Base-by-base conservation (phyloP, 2,329 filamentous ascomycete genomes). In the Pseudogymnoascus sp. region DNA sequence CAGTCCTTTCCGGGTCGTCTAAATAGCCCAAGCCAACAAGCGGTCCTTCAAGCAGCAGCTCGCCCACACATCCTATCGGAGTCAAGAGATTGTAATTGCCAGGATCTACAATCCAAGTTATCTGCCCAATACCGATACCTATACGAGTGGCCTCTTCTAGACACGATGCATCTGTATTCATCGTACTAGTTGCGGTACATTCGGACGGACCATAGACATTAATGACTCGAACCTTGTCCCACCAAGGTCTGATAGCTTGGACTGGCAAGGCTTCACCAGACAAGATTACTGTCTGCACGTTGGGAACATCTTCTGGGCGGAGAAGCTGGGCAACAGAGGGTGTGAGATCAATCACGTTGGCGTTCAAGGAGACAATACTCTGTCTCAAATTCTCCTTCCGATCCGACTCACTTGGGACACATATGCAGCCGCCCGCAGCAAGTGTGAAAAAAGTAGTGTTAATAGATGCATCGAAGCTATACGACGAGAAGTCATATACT, bases 231-330 rank as follows among this genome's bases (percentile, higher is more conserved):
- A 70, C 71, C 21, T 68, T 36, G 60, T 63, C 36, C 9, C 72
- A 70, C 76, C 76, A 78, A 4, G 66, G 72, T 5, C 69, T 67
- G 58, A 77, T 66, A 62, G 75, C 71, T 18, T 82, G 76, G 82
- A 81, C 42, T 80, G 78, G 8, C 86, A 94, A 40, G 94, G 81
- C 90, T 93, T 96, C 74, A 94, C 92, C 5, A 89, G 90, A 67
- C 93, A 96, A 0, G 89, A 95, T 35, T 93, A 77, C 1, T 94
- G 78, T 2, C 90, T 75, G 61, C 79, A 96, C 74, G 0, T 75
- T 74, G 0, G 90, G 65, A 6, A 90, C 0, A 87, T 88, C 90
- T 0, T 89, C 93, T 0, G 92, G 91, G 0, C 90, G 94, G 61
- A 96, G 77, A 74, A 95, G 90, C 65, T 87, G 90, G 0, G 52